Evolutionary conservation across 2,329 filamentous ascomycete species (phyloP), one percentile per base, ranked within the genome.

Genomic region (Orbilia oligospora): DNA sequence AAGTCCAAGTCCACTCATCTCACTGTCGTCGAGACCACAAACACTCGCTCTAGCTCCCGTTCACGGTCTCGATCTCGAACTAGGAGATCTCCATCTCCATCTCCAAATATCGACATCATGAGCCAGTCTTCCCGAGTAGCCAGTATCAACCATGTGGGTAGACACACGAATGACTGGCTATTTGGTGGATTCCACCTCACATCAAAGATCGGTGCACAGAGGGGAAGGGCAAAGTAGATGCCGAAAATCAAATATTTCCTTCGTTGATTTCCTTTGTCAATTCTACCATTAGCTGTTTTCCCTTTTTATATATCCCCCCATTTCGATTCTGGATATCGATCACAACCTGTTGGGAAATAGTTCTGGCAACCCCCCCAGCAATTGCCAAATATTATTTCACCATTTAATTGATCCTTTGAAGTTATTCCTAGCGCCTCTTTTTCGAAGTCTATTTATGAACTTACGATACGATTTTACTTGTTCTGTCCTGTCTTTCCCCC

Each of bases 81-180:
- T 18, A 44, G 61, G 5, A 44, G 69, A 22, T 67, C 66, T 10
- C 64, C 64, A 5, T 73, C 76, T 10, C 64, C 64, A 5, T 73
- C 76, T 18, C 76, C 76, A 10, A 48, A 46, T 22, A 46, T 68
- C 22, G 38, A 63, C 22, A 61, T 71, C 51, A 76, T 76, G 36
- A 68, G 53, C 51, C 61, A 67, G n/a, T 63, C 73, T 33, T 53
- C 67, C 14, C 41, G 56, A 44, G 76, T 79, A 3, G 76, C 76
- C 48, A 79, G 76, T 38, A 79, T 79, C 48, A 73, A 73, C 55
- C 76, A 79, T 46, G 76, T 79, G 36, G 76, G 76, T 1, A 53
- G 76, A 44, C 76, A 79, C 24, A 73, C 76, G 36, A 79, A 79
- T 22, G 76, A 79, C 64, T 79, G 76, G 76, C 69, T 79, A n/a